These are phyloP conservation scores for Xylaria polymorpha DNA, from an alignment of 2,329 filamentous ascomycete genomes.

Conservation along the genomic window DNA sequence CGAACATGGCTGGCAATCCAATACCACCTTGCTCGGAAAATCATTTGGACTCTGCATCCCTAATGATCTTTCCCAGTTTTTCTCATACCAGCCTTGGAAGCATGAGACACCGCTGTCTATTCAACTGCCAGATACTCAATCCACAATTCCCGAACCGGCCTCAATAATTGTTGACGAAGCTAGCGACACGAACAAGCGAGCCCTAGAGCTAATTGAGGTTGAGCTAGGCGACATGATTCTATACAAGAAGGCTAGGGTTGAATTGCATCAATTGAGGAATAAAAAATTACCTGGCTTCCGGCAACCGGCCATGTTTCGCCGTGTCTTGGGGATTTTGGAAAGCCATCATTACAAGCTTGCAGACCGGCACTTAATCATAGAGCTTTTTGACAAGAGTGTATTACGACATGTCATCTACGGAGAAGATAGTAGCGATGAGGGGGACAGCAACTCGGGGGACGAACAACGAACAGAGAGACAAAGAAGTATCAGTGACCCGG, in stretches of 20 bases:
- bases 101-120: constrained; percentile 62
- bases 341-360: constrained; percentile 89
- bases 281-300: constrained; percentile 80
- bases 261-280: constrained; percentile 81
- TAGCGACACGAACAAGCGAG: constrained; percentile 75
- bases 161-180: constrained; percentile 68
- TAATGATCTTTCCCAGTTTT: constrained; percentile 78
- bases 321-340: constrained; percentile 86
- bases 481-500: constrained; percentile 60
- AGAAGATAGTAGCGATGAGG: constrained; percentile 61
- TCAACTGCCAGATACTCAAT: constrained; percentile 62
- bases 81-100: constrained; percentile 74
- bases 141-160: constrained; percentile 61
- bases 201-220: constrained; percentile 80
- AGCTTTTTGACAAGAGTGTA: constrained; percentile 92
- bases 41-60: constrained; percentile 92
- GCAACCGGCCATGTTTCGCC: constrained; percentile 81
- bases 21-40: constrained; percentile 82
- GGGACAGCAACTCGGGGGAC: constrained; percentile 59
- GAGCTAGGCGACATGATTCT: constrained; percentile 94
- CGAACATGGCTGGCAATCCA: constrained; percentile 92
- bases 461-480: constrained; percentile 68
- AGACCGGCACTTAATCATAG: constrained; percentile 89
- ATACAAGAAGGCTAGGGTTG: constrained; percentile 85
- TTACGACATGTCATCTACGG: constrained; percentile 86